Evolutionary conservation across 352 stramenopile species (phyloP).

Genomic region (Globisporangium cederbergense): DNA sequence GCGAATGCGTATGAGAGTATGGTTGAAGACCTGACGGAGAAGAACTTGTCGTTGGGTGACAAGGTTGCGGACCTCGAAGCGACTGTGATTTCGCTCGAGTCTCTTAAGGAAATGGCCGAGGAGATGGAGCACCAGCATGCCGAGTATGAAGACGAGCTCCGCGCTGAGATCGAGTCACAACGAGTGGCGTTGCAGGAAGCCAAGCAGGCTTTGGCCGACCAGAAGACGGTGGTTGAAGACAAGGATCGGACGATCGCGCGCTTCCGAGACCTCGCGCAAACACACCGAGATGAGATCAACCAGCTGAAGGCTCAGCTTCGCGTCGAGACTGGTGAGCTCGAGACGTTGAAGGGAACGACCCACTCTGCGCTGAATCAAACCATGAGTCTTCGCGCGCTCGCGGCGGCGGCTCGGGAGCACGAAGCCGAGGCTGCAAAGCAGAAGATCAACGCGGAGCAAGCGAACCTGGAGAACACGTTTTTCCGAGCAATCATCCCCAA

Average conservation of each 20-base stretch:
- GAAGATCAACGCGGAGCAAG: slow-evolving; percentile 61
- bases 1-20: slow-evolving; percentile 86
- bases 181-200: slow-evolving; percentile 50
- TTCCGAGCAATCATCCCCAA: slow-evolving; percentile 61
- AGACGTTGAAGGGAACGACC: slow-evolving; percentile 70
- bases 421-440: slow-evolving; percentile 70
- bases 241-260: slow-evolving; percentile 76
- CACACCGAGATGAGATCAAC: slow-evolving; percentile 70
- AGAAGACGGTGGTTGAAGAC: slow-evolving; percentile 66
- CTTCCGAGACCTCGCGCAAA: slow-evolving; percentile 70
- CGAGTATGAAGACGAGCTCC: slow-evolving; percentile 78
- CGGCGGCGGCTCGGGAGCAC: slow-evolving; percentile 54
- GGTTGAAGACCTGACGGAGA: slow-evolving; percentile 87
- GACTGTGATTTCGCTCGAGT: slow-evolving; percentile 70
- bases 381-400: slow-evolving; percentile 60
- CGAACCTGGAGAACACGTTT: slow-evolving; percentile 63
- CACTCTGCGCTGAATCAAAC: slow-evolving; percentile 74
- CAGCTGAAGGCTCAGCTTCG: slow-evolving; percentile 73
- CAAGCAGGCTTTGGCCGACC: slow-evolving; percentile 46
- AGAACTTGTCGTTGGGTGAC: slow-evolving; percentile 82
- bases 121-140: slow-evolving; percentile 88
- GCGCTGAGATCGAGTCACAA: slow-evolving; percentile 62
- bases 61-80: slow-evolving; percentile 75
- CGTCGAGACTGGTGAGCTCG: slow-evolving; percentile 60
- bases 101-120: slow-evolving; percentile 79